These are phyloP conservation scores for Immersiella caudata DNA, from an alignment of 495 filamentous ascomycete species.

Conservation along the genomic window DNA sequence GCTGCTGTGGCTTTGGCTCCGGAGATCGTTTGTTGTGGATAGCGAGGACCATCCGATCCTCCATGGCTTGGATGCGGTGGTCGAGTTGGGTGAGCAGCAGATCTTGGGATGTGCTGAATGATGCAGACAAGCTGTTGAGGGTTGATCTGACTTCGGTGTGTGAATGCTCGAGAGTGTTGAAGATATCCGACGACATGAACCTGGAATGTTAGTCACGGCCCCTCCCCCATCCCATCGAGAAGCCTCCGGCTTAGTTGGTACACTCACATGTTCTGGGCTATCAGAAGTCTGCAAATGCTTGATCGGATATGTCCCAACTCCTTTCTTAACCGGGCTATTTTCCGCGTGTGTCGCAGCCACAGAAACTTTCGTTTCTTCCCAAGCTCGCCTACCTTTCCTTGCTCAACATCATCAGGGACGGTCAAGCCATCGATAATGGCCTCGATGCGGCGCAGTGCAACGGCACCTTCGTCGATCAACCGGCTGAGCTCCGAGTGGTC, in stretches of 20 bases:
- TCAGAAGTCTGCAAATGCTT: not conserved
- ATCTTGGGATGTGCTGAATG: not conserved
- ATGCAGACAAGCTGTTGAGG: not conserved
- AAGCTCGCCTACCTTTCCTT: not conserved
- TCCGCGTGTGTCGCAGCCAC: slow-evolving; percentile 3
- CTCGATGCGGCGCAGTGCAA: not conserved
- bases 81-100: not conserved
- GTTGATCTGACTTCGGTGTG: not conserved
- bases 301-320: not conserved
- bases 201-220: not conserved
- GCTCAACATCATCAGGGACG: not conserved
- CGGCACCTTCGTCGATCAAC: not conserved
- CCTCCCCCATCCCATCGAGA: too few relatives aligned
- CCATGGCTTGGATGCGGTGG: not conserved
- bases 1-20: too few relatives aligned
- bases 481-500: not conserved
- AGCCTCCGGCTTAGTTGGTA: too few relatives aligned
- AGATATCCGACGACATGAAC: slow-evolving; percentile 1
- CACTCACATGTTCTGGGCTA: slow-evolving; percentile 1
- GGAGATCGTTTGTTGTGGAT: not conserved
- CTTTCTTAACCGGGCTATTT: not conserved
- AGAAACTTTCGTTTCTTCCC: not conserved
- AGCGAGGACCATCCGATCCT: not conserved
- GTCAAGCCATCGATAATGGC: not conserved
- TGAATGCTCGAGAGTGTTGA: not conserved